Percentiles rank a stretch among this genome's conserved stretches.
phyloP scores from a whole-genome alignment of 257 asterid species.

The Solanum neorickii region DNA sequence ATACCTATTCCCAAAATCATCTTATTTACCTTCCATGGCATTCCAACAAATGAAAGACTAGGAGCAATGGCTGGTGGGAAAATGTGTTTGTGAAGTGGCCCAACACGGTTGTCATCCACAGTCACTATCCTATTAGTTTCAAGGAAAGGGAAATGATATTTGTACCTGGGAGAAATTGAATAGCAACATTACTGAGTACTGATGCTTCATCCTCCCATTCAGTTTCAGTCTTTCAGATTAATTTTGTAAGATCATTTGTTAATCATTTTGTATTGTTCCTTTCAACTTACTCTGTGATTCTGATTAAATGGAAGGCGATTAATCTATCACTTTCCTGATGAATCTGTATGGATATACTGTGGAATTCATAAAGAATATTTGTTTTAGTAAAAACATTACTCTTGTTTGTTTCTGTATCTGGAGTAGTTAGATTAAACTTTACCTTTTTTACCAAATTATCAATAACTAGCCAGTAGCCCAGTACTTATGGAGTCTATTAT shows the following conservation, averaged over 20 bases:
- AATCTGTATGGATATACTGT: background rate
- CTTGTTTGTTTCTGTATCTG: background rate
- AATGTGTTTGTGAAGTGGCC: conserved; percentile 82
- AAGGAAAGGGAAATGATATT: conserved; percentile 73
- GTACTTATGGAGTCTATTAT: background rate
- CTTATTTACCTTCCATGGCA: conserved; percentile 82
- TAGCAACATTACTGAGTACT: background rate
- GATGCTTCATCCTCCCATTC: background rate
- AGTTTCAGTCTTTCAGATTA: background rate
- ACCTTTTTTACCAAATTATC: background rate
- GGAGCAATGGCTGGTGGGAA: conserved; percentile 85
- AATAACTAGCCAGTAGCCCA: background rate
- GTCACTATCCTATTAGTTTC: conserved; percentile 53
- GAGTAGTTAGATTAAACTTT: background rate
- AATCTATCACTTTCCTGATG: background rate
- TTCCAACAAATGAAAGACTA: conserved; percentile 78
- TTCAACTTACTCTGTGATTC: background rate
- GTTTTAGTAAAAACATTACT: background rate
- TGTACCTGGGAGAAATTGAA: conserved; percentile 47
- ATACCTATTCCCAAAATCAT: background rate
- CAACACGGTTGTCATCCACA: conserved; percentile 81
- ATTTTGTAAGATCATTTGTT: background rate
- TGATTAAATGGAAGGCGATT: background rate
- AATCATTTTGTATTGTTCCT: background rate
- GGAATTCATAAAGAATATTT: background rate